Evolutionary conservation across 2,329 filamentous ascomycete genomes (phyloP).

Genomic region (Aspergillus sp.): DNA sequence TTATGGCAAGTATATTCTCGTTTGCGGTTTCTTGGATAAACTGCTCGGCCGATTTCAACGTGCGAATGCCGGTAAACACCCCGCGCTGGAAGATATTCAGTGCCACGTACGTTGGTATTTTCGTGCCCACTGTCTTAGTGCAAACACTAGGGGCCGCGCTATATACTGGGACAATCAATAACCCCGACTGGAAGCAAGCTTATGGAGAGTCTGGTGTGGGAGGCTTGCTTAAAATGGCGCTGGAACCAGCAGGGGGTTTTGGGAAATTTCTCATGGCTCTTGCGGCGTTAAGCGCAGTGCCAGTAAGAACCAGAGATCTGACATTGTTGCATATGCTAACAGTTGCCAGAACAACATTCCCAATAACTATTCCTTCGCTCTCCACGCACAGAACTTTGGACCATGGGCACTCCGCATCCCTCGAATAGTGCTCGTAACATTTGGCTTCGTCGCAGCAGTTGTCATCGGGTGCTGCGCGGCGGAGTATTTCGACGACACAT

Average conservation of each 20-base stretch:
- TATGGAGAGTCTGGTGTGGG: constrained; percentile 29
- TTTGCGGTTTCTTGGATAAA: constrained; percentile 41
- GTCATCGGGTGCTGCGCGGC: constrained; percentile 36
- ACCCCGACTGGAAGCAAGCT: constrained; percentile 27
- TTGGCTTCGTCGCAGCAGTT: constrained; percentile 33
- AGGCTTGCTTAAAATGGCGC: constrained; percentile 31
- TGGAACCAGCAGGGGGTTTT: constrained; percentile 34
- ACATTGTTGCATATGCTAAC: neutral
- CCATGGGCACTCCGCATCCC: constrained; percentile 35
- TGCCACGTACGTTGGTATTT: constrained; percentile 18
- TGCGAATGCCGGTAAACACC: constrained; percentile 38
- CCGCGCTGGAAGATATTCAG: constrained; percentile 33
- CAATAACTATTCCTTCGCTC: constrained; percentile 39
- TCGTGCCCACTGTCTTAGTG: constrained; percentile 32
- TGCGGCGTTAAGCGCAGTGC: constrained; percentile 33
- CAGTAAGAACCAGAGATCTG: constrained; percentile 18
- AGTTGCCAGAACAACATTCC: constrained; percentile 34
- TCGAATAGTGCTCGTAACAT: constrained; percentile 32
- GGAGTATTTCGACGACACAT: constrained; percentile 32
- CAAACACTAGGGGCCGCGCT: constrained; percentile 34
- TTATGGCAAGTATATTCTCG: constrained; percentile 38
- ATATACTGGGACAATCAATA: constrained; percentile 30
- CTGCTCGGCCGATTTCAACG: constrained; percentile 40
- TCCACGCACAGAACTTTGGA: constrained; percentile 36
- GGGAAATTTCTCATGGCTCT: constrained; percentile 37